These are phyloP conservation scores for Grosmannia huntii DNA, from an alignment of 2,329 filamentous ascomycete genomes.

Conservation along the genomic window DNA sequence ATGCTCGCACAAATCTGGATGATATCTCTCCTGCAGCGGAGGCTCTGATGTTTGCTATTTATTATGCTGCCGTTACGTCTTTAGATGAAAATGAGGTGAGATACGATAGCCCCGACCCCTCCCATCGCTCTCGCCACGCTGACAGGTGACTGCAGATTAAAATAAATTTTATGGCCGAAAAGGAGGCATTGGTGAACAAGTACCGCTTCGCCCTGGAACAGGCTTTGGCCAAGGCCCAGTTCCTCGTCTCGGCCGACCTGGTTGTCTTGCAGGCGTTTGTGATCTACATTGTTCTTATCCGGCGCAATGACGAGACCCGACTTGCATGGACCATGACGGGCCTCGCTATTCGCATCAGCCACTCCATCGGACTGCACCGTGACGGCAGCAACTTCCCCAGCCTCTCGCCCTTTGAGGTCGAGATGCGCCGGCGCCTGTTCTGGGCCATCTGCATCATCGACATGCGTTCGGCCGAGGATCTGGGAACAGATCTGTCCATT, in stretches of 20 bases:
- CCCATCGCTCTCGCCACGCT: neutral
- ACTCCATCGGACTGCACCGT: conserved; percentile 47
- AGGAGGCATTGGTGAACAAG: conserved; percentile 28
- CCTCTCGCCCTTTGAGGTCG: conserved; percentile 43
- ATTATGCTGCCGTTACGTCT: conserved; percentile 44
- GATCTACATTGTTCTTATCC: conserved; percentile 42
- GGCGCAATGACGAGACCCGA: conserved; percentile 35
- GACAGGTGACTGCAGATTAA: conserved; percentile 26
- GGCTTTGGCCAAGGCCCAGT: conserved; percentile 47
- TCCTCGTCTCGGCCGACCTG: conserved; percentile 46
- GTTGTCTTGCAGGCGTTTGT: conserved; percentile 48
- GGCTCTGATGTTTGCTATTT: conserved; percentile 51
- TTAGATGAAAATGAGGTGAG: conserved; percentile 47
- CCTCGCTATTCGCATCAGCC: conserved; percentile 43
- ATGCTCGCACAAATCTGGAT: conserved; percentile 42
- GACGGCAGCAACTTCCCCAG: conserved; percentile 34
- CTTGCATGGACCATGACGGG: conserved; percentile 51
- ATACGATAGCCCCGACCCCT: no score
- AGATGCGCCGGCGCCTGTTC: conserved; percentile 49
- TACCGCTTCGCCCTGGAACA: conserved; percentile 45
- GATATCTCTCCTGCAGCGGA: conserved; percentile 44
- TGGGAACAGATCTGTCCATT: conserved; percentile 28
- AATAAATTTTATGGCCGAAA: conserved; percentile 35
- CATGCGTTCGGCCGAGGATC: conserved; percentile 38
- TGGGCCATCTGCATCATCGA: conserved; percentile 48